Evolutionary conservation across 495 filamentous ascomycete species (phyloP).

Genomic region (Opeltia flavorubescens): DNA sequence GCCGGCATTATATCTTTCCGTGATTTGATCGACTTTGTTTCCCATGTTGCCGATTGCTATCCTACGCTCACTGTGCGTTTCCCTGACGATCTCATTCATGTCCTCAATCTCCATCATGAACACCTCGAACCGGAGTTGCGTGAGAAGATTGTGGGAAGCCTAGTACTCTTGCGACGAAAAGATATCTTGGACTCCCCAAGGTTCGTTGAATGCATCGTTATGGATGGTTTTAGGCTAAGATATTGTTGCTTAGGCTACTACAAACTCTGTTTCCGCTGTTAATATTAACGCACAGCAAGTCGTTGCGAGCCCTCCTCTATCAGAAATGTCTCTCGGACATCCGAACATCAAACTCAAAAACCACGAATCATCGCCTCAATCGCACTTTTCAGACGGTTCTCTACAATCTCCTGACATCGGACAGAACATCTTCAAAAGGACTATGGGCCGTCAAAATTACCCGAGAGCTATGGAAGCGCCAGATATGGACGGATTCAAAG

Average conservation of each 20-base stretch:
- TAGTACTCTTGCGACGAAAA: slow-evolving; percentile 80
- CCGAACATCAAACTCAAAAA: slow-evolving; percentile 66
- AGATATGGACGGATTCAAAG: slow-evolving; percentile 79
- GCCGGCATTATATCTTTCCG: slow-evolving; percentile 65
- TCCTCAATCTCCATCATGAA: slow-evolving; percentile 69
- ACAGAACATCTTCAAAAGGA: slow-evolving; percentile 69
- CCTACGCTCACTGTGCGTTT: slow-evolving; percentile 64
- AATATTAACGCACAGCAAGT: slow-evolving; percentile 73
- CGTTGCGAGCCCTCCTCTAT: slow-evolving; percentile 68
- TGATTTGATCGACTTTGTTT: slow-evolving; percentile 77
- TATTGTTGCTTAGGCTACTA: slow-evolving; percentile 37
- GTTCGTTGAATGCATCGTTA: slow-evolving; percentile 19
- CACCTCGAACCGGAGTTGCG: slow-evolving; percentile 66
- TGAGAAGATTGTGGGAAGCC: slow-evolving; percentile 85
- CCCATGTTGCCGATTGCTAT: slow-evolving; percentile 89
- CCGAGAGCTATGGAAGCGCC: slow-evolving; percentile 73
- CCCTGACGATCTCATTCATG: slow-evolving; percentile 63
- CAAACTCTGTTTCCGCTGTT: slow-evolving; percentile 89
- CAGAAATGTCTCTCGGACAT: slow-evolving; percentile 86
- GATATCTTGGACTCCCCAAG: slow-evolving; percentile 73
- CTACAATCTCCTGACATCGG: slow-evolving; percentile 76
- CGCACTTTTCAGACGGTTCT: slow-evolving; percentile 82
- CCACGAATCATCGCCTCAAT: slow-evolving; percentile 83
- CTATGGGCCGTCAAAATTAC: slow-evolving; percentile 91
- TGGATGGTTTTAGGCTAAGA: neutral